A percentile compares a stretch with the other conserved stretches of the same genome.
Conservation (phyloP, 495 filamentous ascomycete species). For the Evernia prunastri region DNA sequence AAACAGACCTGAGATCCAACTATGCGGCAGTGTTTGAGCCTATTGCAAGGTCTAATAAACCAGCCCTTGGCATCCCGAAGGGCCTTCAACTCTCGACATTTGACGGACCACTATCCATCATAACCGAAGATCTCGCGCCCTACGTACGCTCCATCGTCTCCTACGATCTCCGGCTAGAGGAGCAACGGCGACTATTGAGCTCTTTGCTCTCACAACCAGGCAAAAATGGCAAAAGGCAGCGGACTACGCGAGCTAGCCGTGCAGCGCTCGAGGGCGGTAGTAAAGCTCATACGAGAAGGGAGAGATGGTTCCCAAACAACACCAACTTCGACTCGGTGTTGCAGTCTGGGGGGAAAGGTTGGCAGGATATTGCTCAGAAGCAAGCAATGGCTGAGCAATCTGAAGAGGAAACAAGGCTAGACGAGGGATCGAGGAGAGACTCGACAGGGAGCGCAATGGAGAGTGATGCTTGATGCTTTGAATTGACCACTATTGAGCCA, state of each 20-base stretch:
- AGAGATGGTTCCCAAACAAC: slow-evolving; percentile 70
- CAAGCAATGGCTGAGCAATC: slow-evolving; percentile 20
- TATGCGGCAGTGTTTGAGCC: slow-evolving; percentile 46
- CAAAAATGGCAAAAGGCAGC: slow-evolving; percentile 51
- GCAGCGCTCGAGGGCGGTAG: slow-evolving; percentile 77
- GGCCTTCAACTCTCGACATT: slow-evolving; percentile 51
- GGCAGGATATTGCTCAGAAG: slow-evolving; percentile 47
- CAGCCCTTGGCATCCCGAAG: slow-evolving; percentile 36
- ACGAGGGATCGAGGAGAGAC: slow-evolving; percentile 10
- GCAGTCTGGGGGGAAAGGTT: slow-evolving; percentile 58
- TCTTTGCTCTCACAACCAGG: slow-evolving; percentile 52
- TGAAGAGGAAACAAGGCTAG: slow-evolving; percentile 14
- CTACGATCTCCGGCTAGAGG: slow-evolving; percentile 63
- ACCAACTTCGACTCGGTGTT: slow-evolving; percentile 58
- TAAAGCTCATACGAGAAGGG: slow-evolving; percentile 62
- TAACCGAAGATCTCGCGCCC: slow-evolving; percentile 73
- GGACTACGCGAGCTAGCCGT: slow-evolving; percentile 73
- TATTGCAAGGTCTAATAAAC: slow-evolving; percentile 44
- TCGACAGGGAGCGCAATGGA: slow-evolving; percentile 12
- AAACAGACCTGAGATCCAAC: background rate
- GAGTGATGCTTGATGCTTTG: slow-evolving; percentile 8
- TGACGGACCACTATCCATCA: slow-evolving; percentile 55
- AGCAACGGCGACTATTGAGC: slow-evolving; percentile 57
- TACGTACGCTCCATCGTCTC: slow-evolving; percentile 74
- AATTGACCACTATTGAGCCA: background rate